phyloP scores from a whole-genome alignment of 2,329 filamentous ascomycete genomes.

The Elsinoe australis region DNA sequence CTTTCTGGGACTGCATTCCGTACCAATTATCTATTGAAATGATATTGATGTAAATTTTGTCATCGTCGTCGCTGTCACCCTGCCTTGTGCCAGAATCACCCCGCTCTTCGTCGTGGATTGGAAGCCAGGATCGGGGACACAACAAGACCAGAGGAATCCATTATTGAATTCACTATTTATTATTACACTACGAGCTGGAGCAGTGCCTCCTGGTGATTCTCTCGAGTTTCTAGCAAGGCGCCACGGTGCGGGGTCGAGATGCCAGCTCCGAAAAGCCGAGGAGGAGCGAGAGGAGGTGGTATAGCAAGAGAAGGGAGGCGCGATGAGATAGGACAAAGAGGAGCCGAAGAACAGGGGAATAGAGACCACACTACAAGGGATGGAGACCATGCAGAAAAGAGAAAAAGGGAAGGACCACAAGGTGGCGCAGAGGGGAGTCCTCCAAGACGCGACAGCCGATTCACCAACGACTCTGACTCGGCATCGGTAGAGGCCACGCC shows the following conservation, averaged over 20 bases:
- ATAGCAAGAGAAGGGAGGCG: constrained; percentile 7
- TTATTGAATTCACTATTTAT: constrained; percentile 11
- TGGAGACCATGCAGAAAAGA: constrained; percentile 12
- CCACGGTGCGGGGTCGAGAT: constrained; percentile 16
- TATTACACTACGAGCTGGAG: constrained; percentile 14
- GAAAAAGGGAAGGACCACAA: constrained; percentile 15
- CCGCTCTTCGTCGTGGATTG: too few relatives aligned
- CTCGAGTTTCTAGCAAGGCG: constrained; percentile 10
- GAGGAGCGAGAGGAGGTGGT: constrained; percentile 5
- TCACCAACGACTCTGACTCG: constrained; percentile 11
- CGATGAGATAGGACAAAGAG: not conserved
- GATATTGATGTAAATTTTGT: too few relatives aligned
- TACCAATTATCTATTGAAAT: too few relatives aligned
- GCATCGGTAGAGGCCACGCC: constrained; percentile 13
- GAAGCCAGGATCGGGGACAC: too few relatives aligned
- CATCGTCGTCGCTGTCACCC: too few relatives aligned
- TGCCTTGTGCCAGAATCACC: too few relatives aligned
- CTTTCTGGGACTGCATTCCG: too few relatives aligned
- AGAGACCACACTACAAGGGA: not conserved
- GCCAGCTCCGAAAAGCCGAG: constrained; percentile 12
- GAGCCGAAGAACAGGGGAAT: not conserved
- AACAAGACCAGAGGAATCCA: too few relatives aligned
- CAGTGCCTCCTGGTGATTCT: constrained; percentile 13
- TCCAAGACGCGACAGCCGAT: constrained; percentile 13
- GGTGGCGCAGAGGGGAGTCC: constrained; percentile 10